Evolutionary conservation across 345 rosid genomes (phyloP), one percentile per base, ranked within the genome.

Genomic region (Pistacia atlantica): DNA sequence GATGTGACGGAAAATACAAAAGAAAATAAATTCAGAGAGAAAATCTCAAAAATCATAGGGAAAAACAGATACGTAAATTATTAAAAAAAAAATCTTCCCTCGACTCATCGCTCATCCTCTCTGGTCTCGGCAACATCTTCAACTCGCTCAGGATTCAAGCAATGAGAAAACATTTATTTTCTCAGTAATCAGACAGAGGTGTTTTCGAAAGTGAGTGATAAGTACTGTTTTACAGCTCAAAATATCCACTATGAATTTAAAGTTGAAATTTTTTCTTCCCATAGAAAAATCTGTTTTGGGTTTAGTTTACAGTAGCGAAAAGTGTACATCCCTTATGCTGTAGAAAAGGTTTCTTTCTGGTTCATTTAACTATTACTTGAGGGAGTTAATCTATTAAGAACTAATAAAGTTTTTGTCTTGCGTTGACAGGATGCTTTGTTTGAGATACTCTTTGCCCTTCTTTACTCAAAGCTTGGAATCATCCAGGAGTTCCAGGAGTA

Each of bases 341-440:
- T 68, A 59, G 37, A 16, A 10, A 60, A 16, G 14, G 0, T 4
- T 20, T 37, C 11, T 8, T 57, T 14, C 22, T 57, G 54, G 52
- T 14, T 52, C 5, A 42, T 42, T 42, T 5, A 42, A 42, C 6
- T 4, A 42, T 42, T 42, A 8, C 45, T 5, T 42, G 7, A 42
- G 45, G 45, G 3, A 18, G 45, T 9, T 48, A 42, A 51, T 63
- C 11, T 63, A 8, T n/a, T 51, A 17, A 46, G 22, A n/a, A 54
- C n/a, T 54, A 37, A 45, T 59, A 22, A 28, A 46, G 4, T 63
- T 18, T 13, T 28, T 37, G 18, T 22, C 38, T 60, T 8, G 71
- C 56, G 35, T 59, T 72, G 66, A 80, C 86, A 87, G 90, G 84
- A 90, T 90, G 95, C 80, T 89, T 76, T 64, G 83, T 59, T 87